Percentiles rank a stretch among this genome's conserved stretches.
These are phyloP conservation scores for Platanthera guangdongensis DNA, from an alignment of 106 monocot species.

Conservation along the genomic window DNA sequence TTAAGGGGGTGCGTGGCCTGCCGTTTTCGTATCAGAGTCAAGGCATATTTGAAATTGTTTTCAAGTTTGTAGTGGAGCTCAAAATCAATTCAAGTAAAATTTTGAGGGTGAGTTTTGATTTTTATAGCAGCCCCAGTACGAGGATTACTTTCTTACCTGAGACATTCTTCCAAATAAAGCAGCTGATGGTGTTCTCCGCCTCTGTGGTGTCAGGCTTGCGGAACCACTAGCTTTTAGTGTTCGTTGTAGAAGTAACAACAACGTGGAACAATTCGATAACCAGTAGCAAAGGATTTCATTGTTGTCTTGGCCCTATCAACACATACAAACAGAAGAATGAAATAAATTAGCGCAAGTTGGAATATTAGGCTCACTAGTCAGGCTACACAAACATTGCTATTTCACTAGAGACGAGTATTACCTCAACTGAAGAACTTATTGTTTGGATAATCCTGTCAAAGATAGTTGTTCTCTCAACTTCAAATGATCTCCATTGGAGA, in stretches of 20 bases:
- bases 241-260: constrained; percentile 67
- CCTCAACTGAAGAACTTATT: constrained; percentile 74
- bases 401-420: constrained; percentile 12
- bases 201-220: constrained; percentile 51
- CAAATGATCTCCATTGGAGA: constrained; percentile 96
- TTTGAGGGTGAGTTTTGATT: too few relatives aligned
- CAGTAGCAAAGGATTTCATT: constrained; percentile 66
- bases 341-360: neutral
- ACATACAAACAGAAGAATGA: constrained; percentile 8
- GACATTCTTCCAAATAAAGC: constrained; percentile 67
- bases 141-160: constrained; percentile 32
- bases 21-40: too few relatives aligned
- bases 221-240: constrained; percentile 76
- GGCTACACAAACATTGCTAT: neutral
- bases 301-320: constrained; percentile 58
- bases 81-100: too few relatives aligned
- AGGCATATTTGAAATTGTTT: too few relatives aligned
- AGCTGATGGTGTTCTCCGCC: constrained; percentile 48
- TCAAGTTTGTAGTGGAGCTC: too few relatives aligned
- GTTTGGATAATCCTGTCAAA: constrained; percentile 87
- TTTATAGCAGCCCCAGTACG: neutral
- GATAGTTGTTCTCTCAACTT: constrained; percentile 81
- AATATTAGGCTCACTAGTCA: neutral
- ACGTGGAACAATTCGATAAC: constrained; percentile 75
- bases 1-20: too few relatives aligned